A percentile compares a stretch with the other conserved stretches of the same genome.
Evolutionary conservation across 441 rosid species (phyloP).

Genomic region (Erodium texanum): DNA sequence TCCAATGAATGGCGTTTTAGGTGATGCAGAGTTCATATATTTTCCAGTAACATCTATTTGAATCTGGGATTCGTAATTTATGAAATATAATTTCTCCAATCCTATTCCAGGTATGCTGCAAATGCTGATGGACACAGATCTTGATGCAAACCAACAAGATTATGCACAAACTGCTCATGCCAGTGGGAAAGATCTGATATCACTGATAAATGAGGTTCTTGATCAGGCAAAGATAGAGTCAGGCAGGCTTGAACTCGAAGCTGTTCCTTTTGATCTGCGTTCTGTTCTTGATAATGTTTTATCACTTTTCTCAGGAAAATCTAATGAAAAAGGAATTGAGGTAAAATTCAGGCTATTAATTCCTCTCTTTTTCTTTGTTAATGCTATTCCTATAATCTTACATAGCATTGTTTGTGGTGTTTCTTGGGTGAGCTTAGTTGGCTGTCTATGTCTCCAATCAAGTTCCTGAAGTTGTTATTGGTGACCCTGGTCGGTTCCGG

Average conservation of each 20-base stretch:
- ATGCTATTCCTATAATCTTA: constrained; percentile 12
- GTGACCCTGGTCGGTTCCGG: constrained; percentile 79
- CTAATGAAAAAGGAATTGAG: constrained; percentile 75
- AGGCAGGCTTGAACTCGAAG: constrained; percentile 82
- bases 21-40: constrained; percentile 28
- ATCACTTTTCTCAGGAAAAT: constrained; percentile 65
- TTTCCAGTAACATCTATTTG: constrained; percentile 13
- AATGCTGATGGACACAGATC: constrained; percentile 84
- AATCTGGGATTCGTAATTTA: constrained; percentile 11
- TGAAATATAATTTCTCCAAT: constrained; percentile 16
- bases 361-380: constrained; percentile 1
- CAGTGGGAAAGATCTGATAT: constrained; percentile 79
- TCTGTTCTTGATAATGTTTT: constrained; percentile 62
- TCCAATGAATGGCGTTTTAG: constrained; percentile 97
- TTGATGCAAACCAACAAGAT: constrained; percentile 69
- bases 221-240: constrained; percentile 99
- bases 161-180: constrained; percentile 79
- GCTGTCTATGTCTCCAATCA: constrained; percentile 71
- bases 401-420: constrained; percentile 18
- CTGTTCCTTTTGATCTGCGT: constrained; percentile 75
- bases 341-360: constrained; percentile 28
- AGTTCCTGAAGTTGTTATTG: constrained; percentile 72
- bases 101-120: constrained; percentile 72
- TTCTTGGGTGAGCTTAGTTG: constrained; percentile 45
- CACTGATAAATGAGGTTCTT: constrained; percentile 79